Evolutionary conservation across 2,329 filamentous ascomycete genomes (phyloP), one percentile per base, ranked within the genome.

Genomic region (Emericellopsis atlantica): DNA sequence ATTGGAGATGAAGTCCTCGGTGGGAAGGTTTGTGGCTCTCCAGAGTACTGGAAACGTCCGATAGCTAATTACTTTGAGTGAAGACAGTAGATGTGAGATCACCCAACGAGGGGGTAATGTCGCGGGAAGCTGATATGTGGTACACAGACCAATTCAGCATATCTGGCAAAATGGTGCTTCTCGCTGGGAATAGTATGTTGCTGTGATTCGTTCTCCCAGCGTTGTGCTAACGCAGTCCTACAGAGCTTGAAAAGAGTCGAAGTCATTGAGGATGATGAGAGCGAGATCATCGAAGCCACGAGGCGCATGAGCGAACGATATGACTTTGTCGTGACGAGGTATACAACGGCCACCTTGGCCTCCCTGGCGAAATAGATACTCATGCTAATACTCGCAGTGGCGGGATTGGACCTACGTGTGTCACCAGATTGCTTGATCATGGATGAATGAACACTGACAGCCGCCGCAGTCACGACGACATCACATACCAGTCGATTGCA

Each of bases 1-100:
- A 96, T 98, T 52, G 90, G 90, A n/a, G 90, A 96, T 63, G 90
- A 95, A 61, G 88, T 96, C 5, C 70, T 96, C 4, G 89, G 88
- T 18, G 90, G 92, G 52, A 96, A 96, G 81, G 89, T 87, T 59
- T 8, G 39, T 36, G n/a, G n/a, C 3, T 12, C 15, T 40, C 21
- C 10, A 10, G 21, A 3, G 18, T 15, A 15, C 18, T 10, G n/a
- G 15, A 10, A 15, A 4, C 11, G 31, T 32, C 15, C 15, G 15
- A 14, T n/a, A 6, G 7, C 38, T 43, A 22, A 37, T 37, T 11
- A 8, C n/a, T 26, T 36, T 11, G 7, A 6, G n/a, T n/a, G 8
- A 10, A 63, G 57, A 60, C 58, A 37, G 59, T 64, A 39, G 64
- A 64, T 54, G 62, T 65, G 49, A 55, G 61, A 56, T 31, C 23